These are phyloP conservation scores for Conoideocrella luteorostrata DNA, from an alignment of 2,329 filamentous ascomycete genomes.

Conservation along the genomic window DNA sequence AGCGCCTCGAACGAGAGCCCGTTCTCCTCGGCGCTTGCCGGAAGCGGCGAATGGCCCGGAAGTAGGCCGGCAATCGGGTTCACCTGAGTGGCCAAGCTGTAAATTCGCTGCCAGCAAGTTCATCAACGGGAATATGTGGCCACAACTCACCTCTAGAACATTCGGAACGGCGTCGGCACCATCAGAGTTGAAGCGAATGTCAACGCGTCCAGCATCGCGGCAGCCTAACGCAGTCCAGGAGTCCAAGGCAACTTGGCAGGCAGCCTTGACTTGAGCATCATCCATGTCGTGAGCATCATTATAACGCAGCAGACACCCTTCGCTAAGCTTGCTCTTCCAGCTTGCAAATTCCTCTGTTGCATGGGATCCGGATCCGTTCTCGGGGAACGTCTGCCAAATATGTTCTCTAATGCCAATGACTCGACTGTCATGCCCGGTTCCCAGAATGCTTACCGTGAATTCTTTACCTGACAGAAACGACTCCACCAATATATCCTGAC, in stretches of 20 bases:
- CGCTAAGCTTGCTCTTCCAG: slow-evolving; percentile 6
- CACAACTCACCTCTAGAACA: slow-evolving; percentile 6
- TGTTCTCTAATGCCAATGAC: slow-evolving; percentile 8
- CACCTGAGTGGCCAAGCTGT: no score
- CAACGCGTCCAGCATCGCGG: slow-evolving; percentile 9
- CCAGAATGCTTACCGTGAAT: slow-evolving; percentile 8
- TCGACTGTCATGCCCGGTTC: background rate
- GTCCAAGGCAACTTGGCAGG: slow-evolving; percentile 5
- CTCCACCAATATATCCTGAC: slow-evolving; percentile 8
- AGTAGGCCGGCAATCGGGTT: slow-evolving; percentile 7
- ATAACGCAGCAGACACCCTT: background rate
- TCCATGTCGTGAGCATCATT: slow-evolving; percentile 8
- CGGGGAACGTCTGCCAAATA: slow-evolving; percentile 3
- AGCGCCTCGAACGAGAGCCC: slow-evolving; percentile 5
- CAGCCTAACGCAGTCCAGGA: slow-evolving; percentile 6
- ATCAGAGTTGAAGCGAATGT: slow-evolving; percentile 7
- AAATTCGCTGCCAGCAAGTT: no score
- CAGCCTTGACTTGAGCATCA: slow-evolving; percentile 6
- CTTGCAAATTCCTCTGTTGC: slow-evolving; percentile 1
- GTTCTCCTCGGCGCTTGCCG: slow-evolving; percentile 4
- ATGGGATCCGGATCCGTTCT: background rate
- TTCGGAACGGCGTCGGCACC: slow-evolving; percentile 4
- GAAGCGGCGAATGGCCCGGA: slow-evolving; percentile 7
- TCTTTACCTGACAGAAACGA: slow-evolving; percentile 7
- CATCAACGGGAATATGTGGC: no score